A percentile compares a stretch with the other conserved stretches of the same genome.
Conservation (phyloP, 805 yeast genomes). For the Metschnikowia dekortorum region DNA sequence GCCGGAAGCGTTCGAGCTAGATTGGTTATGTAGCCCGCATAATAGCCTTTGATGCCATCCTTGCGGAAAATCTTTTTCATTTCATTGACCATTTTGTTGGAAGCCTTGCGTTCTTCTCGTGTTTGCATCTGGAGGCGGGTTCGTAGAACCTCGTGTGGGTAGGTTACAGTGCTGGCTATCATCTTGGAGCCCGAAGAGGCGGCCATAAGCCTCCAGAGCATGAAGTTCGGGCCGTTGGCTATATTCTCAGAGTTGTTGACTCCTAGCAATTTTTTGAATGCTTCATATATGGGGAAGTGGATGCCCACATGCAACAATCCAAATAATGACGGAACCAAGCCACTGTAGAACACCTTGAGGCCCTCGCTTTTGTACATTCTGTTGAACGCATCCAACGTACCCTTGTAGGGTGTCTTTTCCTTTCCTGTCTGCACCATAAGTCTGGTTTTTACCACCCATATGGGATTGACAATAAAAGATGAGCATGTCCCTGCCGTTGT, state of each 20-base stretch:
- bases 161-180: constrained; percentile 83
- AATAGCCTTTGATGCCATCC: constrained; percentile 81
- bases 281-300: constrained; percentile 92
- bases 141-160: constrained; percentile 92
- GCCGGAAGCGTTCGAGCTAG: constrained; percentile 91
- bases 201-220: constrained; percentile 30
- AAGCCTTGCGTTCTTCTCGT: constrained; percentile 20
- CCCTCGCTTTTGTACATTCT: constrained; percentile 84
- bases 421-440: constrained; percentile 76
- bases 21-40: constrained; percentile 85
- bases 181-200: constrained; percentile 84
- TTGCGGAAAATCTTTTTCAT: constrained; percentile 43
- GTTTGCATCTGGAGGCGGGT: constrained; percentile 79
- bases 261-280: constrained; percentile 46
- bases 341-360: constrained; percentile 74
- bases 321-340: constrained; percentile 82
- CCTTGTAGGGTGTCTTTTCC: constrained; percentile 48
- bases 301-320: constrained; percentile 93
- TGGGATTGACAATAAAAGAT: constrained; percentile 84
- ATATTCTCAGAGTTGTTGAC: constrained; percentile 12
- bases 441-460: constrained; percentile 96
- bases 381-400: constrained; percentile 78
- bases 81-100: constrained; percentile 25
- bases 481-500: constrained; percentile 86
- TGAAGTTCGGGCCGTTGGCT: constrained; percentile 7